A percentile compares a stretch with the other conserved stretches of the same genome.
Evolutionary conservation across 345 rosid genomes (phyloP).

Genomic region (Ceriops decandra): DNA sequence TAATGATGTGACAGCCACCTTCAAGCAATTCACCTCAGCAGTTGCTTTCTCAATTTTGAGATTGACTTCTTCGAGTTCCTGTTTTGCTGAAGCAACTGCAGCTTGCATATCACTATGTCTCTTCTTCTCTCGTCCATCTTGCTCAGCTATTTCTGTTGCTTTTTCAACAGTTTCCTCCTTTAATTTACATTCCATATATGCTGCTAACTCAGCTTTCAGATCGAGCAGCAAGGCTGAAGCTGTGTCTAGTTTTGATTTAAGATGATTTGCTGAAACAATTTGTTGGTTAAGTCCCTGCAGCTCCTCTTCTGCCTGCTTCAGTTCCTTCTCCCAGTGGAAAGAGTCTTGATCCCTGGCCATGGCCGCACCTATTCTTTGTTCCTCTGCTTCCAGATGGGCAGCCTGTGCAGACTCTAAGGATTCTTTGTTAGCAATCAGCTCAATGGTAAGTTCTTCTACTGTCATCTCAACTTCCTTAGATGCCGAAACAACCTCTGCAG

Average conservation of each 20-base stretch:
- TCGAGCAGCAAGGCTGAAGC: constrained; percentile 67
- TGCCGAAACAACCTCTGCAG: constrained; percentile 59
- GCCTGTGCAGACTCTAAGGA: constrained; percentile 84
- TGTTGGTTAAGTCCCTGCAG: constrained; percentile 66
- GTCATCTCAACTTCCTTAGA: constrained; percentile 85
- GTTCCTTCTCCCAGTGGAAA: constrained; percentile 75
- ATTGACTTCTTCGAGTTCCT: constrained; percentile 81
- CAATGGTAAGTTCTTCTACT: constrained; percentile 84
- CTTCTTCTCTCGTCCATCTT: constrained; percentile 33
- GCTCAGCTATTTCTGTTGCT: constrained; percentile 22
- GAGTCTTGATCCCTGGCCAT: constrained; percentile 79
- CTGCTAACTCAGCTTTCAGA: constrained; percentile 77
- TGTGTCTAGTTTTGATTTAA: constrained; percentile 58
- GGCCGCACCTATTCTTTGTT: constrained; percentile 73
- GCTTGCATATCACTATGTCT: constrained; percentile 49
- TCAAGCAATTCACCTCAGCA: constrained; percentile 64
- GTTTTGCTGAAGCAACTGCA: constrained; percentile 65
- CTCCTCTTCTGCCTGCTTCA: constrained; percentile 84
- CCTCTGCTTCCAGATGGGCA: constrained; percentile 93
- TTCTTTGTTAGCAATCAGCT: constrained; percentile 77
- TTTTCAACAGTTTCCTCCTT: constrained; percentile 39
- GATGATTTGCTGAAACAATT: constrained; percentile 62
- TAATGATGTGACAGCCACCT: constrained; percentile 60
- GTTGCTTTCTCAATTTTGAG: constrained; percentile 68
- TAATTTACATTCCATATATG: constrained; percentile 59